Percentiles rank a stretch among this genome's conserved stretches.
phyloP scores from a whole-genome alignment of 176 grass and related monocot genomes.

The Melocanna baccifera region DNA sequence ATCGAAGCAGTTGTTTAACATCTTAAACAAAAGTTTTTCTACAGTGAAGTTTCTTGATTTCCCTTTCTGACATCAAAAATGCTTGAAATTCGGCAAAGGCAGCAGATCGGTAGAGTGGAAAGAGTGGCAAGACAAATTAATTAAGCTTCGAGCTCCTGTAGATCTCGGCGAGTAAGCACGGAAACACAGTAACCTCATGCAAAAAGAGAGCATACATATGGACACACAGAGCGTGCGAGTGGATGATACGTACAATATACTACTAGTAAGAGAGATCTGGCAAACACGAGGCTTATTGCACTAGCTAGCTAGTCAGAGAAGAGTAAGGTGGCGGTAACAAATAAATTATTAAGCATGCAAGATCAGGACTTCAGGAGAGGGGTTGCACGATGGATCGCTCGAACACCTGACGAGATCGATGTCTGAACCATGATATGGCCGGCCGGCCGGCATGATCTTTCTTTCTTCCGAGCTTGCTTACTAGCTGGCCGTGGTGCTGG shows the following conservation, averaged over 20 bases:
- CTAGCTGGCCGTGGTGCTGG: constrained; percentile 36
- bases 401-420: background rate
- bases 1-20: background rate
- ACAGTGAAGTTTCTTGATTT: background rate
- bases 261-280: background rate
- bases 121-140: background rate
- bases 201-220: background rate
- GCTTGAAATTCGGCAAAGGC: background rate
- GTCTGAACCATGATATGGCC: background rate
- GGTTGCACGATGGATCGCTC: background rate
- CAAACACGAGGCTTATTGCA: background rate
- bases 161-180: constrained; percentile 1
- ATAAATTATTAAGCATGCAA: background rate
- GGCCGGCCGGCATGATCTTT: background rate
- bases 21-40: background rate
- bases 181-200: constrained; percentile 19
- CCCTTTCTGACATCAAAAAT: background rate
- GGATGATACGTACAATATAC: background rate
- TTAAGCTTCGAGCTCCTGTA: background rate
- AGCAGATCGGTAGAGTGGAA: background rate
- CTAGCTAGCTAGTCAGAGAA: background rate
- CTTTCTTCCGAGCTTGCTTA: background rate
- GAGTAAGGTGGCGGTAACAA: background rate
- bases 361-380: background rate
- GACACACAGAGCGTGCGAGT: background rate